A percentile compares a stretch with the other conserved stretches of the same genome.
Evolutionary conservation across 2,329 filamentous ascomycete genomes (phyloP).

Genomic region (Escovopsis weberi): DNA sequence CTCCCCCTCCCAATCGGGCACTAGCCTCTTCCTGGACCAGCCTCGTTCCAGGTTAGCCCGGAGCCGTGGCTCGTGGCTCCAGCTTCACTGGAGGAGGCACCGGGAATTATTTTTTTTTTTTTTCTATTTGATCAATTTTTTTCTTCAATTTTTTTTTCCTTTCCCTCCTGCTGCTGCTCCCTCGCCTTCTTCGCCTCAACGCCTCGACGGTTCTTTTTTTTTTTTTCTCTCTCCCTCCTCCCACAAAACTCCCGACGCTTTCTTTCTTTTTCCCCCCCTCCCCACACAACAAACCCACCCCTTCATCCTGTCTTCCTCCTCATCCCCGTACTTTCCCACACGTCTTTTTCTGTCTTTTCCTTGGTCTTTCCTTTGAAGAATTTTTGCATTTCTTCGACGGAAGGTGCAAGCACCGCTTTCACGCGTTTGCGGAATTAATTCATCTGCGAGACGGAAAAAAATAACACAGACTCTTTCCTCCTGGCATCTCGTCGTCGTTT

Average conservation of each 20-base stretch:
- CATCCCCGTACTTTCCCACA: constrained; percentile 17
- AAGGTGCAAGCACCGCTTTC: constrained; percentile 18
- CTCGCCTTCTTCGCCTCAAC: constrained; percentile 13
- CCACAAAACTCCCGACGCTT: constrained; percentile 1
- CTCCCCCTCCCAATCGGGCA: constrained; percentile 7
- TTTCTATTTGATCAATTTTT: constrained; percentile 1
- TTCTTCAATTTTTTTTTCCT: constrained; percentile 6
- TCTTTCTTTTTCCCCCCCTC: constrained; percentile 16
- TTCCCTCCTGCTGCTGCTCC: constrained; percentile 2
- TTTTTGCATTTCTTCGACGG: constrained; percentile 28
- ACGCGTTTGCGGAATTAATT: constrained; percentile 15
- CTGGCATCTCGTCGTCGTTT: constrained; percentile 18
- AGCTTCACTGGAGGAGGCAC: constrained; percentile 11
- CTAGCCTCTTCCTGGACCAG: constrained; percentile 18
- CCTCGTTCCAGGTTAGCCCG: background rate
- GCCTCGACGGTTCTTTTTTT: constrained; percentile 10
- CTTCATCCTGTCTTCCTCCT: constrained; percentile 5
- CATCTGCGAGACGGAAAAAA: constrained; percentile 18
- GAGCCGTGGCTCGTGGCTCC: background rate
- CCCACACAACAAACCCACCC: constrained; percentile 8
- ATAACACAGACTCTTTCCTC: background rate
- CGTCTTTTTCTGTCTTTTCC: constrained; percentile 17
- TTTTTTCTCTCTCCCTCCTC: constrained; percentile 10
- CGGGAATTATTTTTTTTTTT: constrained; percentile 20
- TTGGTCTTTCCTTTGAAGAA: constrained; percentile 33